Percentiles rank a stretch among this genome's conserved stretches.
Evolutionary conservation across 1,284 basidiomycete genomes (phyloP).

Genomic region (Entoloma clypeatum): DNA sequence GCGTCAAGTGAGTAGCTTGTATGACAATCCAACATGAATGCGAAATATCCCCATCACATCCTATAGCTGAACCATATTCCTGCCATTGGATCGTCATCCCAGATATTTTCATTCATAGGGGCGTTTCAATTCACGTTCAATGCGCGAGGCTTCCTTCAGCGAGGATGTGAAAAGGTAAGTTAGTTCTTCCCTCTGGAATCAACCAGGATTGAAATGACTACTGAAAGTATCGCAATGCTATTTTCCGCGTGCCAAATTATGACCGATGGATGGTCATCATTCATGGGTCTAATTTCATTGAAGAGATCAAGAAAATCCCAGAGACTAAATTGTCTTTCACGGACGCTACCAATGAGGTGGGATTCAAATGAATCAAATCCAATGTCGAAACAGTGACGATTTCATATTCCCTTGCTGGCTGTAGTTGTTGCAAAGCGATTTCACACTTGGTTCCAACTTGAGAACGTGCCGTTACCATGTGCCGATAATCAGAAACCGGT

Average conservation of each 20-base stretch:
- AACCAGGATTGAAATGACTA: not conserved
- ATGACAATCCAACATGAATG: not conserved
- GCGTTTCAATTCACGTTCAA: slow-evolving; percentile 19
- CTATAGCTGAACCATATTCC: slow-evolving; percentile 20
- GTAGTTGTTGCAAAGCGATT: slow-evolving; percentile 19
- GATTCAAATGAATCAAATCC: not conserved
- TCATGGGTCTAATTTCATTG: slow-evolving; percentile 27
- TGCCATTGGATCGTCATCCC: slow-evolving; percentile 20
- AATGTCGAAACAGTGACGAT: not conserved
- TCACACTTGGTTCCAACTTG: slow-evolving; percentile 19
- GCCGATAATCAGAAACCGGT: slow-evolving; percentile 18
- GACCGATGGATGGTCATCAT: slow-evolving; percentile 32
- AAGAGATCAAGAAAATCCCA: slow-evolving; percentile 32
- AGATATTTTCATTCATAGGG: slow-evolving; percentile 20
- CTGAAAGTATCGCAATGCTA: slow-evolving; percentile 18
- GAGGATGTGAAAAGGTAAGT: slow-evolving; percentile 28
- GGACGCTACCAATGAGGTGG: slow-evolving; percentile 23
- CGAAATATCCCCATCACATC: not conserved
- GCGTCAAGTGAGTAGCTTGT: slow-evolving; percentile 10
- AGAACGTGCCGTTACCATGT: slow-evolving; percentile 22
- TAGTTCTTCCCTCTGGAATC: not conserved
- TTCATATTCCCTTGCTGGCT: not conserved
- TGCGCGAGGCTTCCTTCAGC: slow-evolving; percentile 20
- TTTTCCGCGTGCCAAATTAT: slow-evolving; percentile 33
- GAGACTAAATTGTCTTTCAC: slow-evolving; percentile 31